Evolutionary conservation across 176 grass and related monocot genomes (phyloP).

Genomic region (Ananas comosus): DNA sequence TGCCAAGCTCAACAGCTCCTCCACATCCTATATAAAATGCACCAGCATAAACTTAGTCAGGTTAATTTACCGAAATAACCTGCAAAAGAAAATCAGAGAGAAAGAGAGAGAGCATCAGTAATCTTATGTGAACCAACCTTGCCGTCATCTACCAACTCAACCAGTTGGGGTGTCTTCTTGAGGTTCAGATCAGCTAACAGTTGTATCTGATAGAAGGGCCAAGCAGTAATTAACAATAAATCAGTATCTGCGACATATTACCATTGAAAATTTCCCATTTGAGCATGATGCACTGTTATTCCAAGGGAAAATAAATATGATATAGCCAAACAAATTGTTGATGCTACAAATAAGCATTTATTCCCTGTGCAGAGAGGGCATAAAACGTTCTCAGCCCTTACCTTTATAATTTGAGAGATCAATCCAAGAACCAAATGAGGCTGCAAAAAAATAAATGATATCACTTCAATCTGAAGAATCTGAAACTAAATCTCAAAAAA

Average conservation of each 20-base stretch:
- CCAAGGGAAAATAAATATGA: neutral
- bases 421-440: constrained; percentile 96
- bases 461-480: neutral
- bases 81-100: neutral
- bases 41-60: neutral
- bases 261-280: neutral
- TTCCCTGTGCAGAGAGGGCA: neutral
- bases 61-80: neutral
- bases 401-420: constrained; percentile 99
- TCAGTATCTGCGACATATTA: neutral
- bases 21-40: constrained; percentile 77
- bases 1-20: constrained; percentile 72
- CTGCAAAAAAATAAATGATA: constrained; percentile 36
- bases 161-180: constrained; percentile 91
- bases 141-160: constrained; percentile 78
- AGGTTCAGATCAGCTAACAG: constrained; percentile 95
- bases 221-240: too few relatives aligned
- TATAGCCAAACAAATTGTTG: too few relatives aligned
- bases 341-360: too few relatives aligned
- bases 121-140: constrained; percentile 10
- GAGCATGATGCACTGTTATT: too few relatives aligned
- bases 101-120: neutral
- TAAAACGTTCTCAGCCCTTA: constrained; percentile 20
- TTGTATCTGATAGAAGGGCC: constrained; percentile 56
- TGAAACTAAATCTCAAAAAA: neutral